Evolutionary conservation across 2,329 filamentous ascomycete genomes (phyloP), one percentile per base, ranked within the genome.

Genomic region (Penicillium sp.): DNA sequence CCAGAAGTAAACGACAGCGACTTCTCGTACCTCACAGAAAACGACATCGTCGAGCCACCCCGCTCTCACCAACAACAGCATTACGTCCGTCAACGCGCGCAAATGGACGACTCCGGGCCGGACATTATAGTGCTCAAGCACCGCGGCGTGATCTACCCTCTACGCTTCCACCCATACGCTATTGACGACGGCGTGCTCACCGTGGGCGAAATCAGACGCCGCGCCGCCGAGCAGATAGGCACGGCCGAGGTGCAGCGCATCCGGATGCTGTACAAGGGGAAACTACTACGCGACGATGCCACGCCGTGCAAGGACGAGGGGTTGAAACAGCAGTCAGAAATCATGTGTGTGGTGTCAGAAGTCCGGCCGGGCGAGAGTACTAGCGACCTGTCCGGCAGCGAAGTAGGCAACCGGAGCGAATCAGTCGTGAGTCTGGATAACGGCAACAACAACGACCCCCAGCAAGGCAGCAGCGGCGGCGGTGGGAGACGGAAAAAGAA

Each of bases 291-390:
- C 53, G 67, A 77, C 58, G 72, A 79, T 61, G 55, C 61, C 5
- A 60, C 61, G 42, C 63, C 72, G 9, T 74, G 76, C 56, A 73
- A 72, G 59, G 64, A 69, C 35, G 75, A 77, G 57, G 73, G 75
- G 16, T 66, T 79, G 35, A 79, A 79, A 60, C 77, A 79, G 60
- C 71, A 79, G 51, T 78, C 76, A 3, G 73, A 78, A 61, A 69
- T 79, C 49, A 64, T 77, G 55, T 77, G 73, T 52, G 75, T 79
- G 40, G 71, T 79, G 26, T 75, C 74, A 4, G 73, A 76, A 47
- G 68, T 66, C n/a, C 60, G 60, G 21, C 61, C 64, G 1, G 69
- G 66, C 12, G 65, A 68, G 28, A 66, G 61, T 46, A 65, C 66
- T 11, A 71, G 68, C 47, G 72, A 73, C 24, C 50, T 59, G 18